Evolutionary conservation across 1,139 yeast genomes (phyloP).

Genomic region (Yamadazyma spencermartinsiae): DNA sequence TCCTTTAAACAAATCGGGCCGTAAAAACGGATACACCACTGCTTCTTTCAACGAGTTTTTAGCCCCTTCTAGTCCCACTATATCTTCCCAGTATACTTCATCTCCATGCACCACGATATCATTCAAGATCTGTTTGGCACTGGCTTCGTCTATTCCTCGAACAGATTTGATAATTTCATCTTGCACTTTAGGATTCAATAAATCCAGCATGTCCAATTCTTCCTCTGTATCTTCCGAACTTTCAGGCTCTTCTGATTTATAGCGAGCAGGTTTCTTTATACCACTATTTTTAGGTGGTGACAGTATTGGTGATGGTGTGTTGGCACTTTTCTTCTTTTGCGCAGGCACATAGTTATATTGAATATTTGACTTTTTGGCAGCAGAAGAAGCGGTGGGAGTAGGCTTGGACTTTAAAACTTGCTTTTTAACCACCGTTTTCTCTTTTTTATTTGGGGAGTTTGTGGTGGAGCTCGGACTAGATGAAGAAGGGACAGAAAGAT

Average conservation of each 20-base stretch:
- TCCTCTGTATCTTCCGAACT: slow-evolving; percentile 18
- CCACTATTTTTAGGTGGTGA: background rate
- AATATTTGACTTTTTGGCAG: slow-evolving; percentile 24
- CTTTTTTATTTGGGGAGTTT: slow-evolving; percentile 19
- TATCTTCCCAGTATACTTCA: slow-evolving; percentile 95
- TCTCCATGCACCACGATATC: slow-evolving; percentile 95
- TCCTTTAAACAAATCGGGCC: slow-evolving; percentile 92
- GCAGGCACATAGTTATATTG: slow-evolving; percentile 31
- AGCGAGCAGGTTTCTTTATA: background rate
- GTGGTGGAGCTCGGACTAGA: slow-evolving; percentile 14
- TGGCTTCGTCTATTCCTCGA: slow-evolving; percentile 41
- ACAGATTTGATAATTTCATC: slow-evolving; percentile 40
- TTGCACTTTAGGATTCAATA: slow-evolving; percentile 67
- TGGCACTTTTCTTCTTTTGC: slow-evolving; percentile 9
- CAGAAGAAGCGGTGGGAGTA: slow-evolving; percentile 8
- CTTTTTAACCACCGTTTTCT: slow-evolving; percentile 6
- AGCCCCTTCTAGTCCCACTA: slow-evolving; percentile 90
- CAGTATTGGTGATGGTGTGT: slow-evolving; percentile 7
- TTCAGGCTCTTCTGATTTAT: slow-evolving; percentile 11
- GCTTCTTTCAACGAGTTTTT: slow-evolving; percentile 91
- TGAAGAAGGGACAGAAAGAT: background rate
- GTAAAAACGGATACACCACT: slow-evolving; percentile 90
- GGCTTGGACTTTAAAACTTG: slow-evolving; percentile 8
- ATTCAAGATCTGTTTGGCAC: slow-evolving; percentile 69
- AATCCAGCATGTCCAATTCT: slow-evolving; percentile 17